Evolutionary conservation across 345 rosid genomes (phyloP).

Genomic region (Carallia pectinifolia): DNA sequence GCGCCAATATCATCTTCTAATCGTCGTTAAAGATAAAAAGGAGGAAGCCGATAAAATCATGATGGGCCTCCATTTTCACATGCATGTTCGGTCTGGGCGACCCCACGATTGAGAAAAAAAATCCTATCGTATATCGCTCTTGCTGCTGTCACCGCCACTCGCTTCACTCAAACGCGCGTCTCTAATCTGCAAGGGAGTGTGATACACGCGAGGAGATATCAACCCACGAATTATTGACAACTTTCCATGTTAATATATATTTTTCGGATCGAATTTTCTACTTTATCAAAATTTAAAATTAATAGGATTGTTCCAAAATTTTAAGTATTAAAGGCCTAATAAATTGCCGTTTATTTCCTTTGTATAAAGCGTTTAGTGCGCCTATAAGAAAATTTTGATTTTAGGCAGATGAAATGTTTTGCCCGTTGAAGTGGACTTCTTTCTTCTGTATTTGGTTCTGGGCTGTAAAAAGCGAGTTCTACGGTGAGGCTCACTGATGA

Average conservation of each 20-base stretch:
- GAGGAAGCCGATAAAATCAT: background rate
- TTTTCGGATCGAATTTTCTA: too few relatives aligned
- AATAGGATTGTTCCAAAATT: too few relatives aligned
- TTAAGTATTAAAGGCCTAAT: too few relatives aligned
- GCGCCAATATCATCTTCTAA: background rate
- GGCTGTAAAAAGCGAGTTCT: constrained; percentile 32
- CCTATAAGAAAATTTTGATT: background rate
- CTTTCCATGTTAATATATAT: too few relatives aligned
- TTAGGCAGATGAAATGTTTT: background rate
- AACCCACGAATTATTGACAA: too few relatives aligned
- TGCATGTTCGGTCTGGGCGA: constrained; percentile 1
- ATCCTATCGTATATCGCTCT: constrained; percentile 16
- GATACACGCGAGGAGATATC: too few relatives aligned
- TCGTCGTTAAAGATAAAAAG: background rate
- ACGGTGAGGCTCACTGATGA: constrained; percentile 23
- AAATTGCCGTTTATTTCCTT: too few relatives aligned
- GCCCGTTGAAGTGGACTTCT: constrained; percentile 4
- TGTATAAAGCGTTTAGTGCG: too few relatives aligned
- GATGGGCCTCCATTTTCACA: constrained; percentile 20
- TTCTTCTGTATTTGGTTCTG: background rate
- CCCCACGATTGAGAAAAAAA: constrained; percentile 11
- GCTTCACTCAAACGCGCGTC: background rate
- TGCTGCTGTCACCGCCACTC: constrained; percentile 11
- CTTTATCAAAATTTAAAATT: too few relatives aligned
- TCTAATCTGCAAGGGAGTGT: too few relatives aligned